Conservation (phyloP, 768 basidiomycete genomes). For the Agrocybe pediades region DNA sequence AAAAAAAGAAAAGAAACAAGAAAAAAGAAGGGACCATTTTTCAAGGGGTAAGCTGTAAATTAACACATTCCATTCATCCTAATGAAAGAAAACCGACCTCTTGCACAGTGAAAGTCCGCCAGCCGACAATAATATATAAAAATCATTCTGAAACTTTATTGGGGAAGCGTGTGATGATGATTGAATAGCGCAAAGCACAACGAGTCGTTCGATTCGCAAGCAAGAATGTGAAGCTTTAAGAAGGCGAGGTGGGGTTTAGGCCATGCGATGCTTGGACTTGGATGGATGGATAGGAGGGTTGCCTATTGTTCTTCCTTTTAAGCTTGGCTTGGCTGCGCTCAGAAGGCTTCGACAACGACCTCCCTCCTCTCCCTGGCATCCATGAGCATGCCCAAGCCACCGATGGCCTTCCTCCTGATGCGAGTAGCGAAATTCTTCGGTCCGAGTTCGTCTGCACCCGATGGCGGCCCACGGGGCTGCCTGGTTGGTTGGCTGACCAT, state of each 20-base stretch:
- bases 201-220: slow-evolving; percentile 4
- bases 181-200: slow-evolving; percentile 10
- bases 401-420: slow-evolving; percentile 83
- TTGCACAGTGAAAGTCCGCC: slow-evolving; percentile 28
- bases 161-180: slow-evolving; percentile 4
- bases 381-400: slow-evolving; percentile 77
- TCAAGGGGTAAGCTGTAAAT: not conserved
- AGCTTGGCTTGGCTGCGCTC: slow-evolving; percentile 25
- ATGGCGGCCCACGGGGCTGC: slow-evolving; percentile 88
- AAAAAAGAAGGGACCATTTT: slow-evolving; percentile 6
- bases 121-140: slow-evolving; percentile 25
- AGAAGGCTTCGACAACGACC: slow-evolving; percentile 71
- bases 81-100: slow-evolving; percentile 16
- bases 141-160: slow-evolving; percentile 21
- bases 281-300: not conserved
- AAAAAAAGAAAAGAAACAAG: slow-evolving; percentile 8
- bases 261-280: not conserved
- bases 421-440: slow-evolving; percentile 89
- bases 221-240: too few species aligned
- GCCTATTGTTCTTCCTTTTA: not conserved
- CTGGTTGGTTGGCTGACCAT: slow-evolving; percentile 73
- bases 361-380: slow-evolving; percentile 81
- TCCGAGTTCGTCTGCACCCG: slow-evolving; percentile 82
- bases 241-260: not conserved
- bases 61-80: not conserved